Conservation (phyloP, 2,329 filamentous ascomycete species). For the Pseudogymnoascus sp. region DNA sequence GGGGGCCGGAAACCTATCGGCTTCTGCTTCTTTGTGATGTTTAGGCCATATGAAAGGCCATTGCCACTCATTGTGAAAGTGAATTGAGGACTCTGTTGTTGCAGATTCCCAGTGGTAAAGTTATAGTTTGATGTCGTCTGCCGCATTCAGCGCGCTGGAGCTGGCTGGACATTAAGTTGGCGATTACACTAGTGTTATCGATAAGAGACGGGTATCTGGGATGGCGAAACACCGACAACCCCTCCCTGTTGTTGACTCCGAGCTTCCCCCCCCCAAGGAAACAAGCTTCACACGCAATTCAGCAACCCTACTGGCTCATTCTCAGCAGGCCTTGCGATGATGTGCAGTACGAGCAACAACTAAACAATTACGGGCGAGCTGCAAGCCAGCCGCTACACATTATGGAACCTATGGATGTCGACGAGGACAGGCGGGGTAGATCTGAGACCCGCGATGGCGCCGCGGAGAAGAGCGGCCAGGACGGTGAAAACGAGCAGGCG, state of each 20-base stretch:
- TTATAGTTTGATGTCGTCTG: not conserved
- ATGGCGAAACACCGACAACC: not conserved
- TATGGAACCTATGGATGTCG: conserved; percentile 1
- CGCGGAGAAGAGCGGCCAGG: not conserved
- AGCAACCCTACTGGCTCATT: not conserved
- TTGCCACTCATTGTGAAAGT: conserved; percentile 23
- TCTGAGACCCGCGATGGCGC: not conserved
- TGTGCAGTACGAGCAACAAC: not conserved
- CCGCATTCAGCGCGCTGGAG: not conserved
- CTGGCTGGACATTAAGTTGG: not conserved
- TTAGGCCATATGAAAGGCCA: conserved; percentile 50
- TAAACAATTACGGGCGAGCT: conserved; percentile 6
- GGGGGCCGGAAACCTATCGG: conserved; percentile 37
- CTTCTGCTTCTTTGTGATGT: conserved; percentile 48
- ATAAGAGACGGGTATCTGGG: not conserved
- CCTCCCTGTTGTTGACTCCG: not conserved
- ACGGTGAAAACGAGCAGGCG: conserved; percentile 13
- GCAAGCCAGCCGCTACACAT: not conserved
- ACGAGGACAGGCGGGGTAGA: conserved; percentile 3
- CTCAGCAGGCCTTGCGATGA: not conserved
- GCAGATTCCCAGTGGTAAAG: not conserved
- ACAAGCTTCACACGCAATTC: not conserved
- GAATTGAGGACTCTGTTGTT: not conserved
- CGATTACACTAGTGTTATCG: conserved; percentile 9
- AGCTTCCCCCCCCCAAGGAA: not conserved